phyloP scores from a whole-genome alignment of 108 stramenopile species.

The Skeletonema potamos region DNA sequence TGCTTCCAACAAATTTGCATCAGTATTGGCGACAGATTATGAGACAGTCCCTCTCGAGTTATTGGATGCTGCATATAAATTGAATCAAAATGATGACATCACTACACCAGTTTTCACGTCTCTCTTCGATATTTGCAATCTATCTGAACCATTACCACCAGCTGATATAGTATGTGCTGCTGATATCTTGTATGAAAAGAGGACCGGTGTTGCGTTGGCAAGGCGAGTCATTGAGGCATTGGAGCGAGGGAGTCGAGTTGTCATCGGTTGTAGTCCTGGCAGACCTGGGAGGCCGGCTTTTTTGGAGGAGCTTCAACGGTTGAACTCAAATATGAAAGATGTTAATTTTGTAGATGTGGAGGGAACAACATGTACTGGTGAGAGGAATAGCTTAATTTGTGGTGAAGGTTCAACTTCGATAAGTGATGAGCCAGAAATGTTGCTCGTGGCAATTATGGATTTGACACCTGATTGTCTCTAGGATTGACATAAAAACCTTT shows the following conservation, averaged over 20 bases:
- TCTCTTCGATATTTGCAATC: conserved; percentile 58
- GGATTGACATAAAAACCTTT: no score
- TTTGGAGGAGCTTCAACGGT: conserved; percentile 42
- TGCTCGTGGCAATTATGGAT: neutral
- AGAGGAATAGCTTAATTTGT: neutral
- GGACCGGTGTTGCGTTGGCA: conserved; percentile 63
- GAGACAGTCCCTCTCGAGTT: conserved; percentile 53
- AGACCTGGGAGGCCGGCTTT: conserved; percentile 65
- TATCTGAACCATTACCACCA: conserved; percentile 25
- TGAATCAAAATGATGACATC: neutral
- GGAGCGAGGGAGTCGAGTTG: conserved; percentile 42
- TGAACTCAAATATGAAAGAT: conserved; percentile 20
- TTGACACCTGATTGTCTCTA: neutral
- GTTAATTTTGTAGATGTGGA: conserved; percentile 41
- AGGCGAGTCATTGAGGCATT: conserved; percentile 56
- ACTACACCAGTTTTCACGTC: conserved; percentile 16
- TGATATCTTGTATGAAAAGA: conserved; percentile 72
- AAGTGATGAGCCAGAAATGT: neutral
- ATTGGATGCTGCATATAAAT: conserved; percentile 7
- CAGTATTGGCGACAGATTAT: conserved; percentile 66
- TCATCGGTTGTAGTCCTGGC: conserved; percentile 62
- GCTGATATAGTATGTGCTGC: conserved; percentile 60
- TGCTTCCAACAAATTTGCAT: conserved; percentile 40
- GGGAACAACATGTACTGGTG: conserved; percentile 52
- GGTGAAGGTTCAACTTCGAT: neutral